A percentile compares a stretch with the other conserved stretches of the same genome.
phyloP scores from a whole-genome alignment of 177 flowering plant genomes.

The Vitis hybrid region DNA sequence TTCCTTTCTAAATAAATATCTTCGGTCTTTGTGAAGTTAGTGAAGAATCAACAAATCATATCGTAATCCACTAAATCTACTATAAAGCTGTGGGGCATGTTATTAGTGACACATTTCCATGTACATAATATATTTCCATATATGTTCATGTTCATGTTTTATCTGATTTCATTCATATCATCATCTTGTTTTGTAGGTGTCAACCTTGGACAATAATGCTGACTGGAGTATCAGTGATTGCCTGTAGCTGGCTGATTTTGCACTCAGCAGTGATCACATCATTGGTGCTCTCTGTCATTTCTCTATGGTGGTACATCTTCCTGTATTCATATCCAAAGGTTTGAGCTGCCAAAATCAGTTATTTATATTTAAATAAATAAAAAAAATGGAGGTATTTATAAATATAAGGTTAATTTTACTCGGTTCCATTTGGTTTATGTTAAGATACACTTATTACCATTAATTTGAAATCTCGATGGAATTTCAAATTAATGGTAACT shows the following conservation, averaged over 20 bases:
- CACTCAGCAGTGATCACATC: constrained; percentile 52
- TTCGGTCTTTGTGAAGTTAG: too few relatives aligned
- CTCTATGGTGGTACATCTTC: constrained; percentile 74
- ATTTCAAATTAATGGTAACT: too few relatives aligned
- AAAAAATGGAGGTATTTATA: background rate
- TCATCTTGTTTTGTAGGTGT: constrained; percentile 52
- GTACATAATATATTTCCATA: too few relatives aligned
- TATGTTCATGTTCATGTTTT: background rate
- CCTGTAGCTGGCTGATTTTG: constrained; percentile 69
- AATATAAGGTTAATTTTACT: background rate
- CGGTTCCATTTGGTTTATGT: background rate
- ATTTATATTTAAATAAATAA: too few relatives aligned
- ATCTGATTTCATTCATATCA: background rate
- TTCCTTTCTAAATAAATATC: too few relatives aligned
- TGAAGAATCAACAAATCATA: too few relatives aligned
- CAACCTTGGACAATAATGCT: constrained; percentile 92
- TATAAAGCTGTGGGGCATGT: too few relatives aligned
- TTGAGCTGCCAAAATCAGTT: constrained; percentile 5
- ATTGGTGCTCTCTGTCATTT: constrained; percentile 31
- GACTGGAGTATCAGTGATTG: constrained; percentile 59
- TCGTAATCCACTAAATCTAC: too few relatives aligned
- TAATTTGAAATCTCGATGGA: background rate
- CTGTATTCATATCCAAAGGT: constrained; percentile 94
- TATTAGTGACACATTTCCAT: too few relatives aligned
- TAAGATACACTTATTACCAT: background rate